Evolutionary conservation across 2,329 filamentous ascomycete genomes (phyloP), one percentile per base, ranked within the genome.

Genomic region (Eutypa lata): DNA sequence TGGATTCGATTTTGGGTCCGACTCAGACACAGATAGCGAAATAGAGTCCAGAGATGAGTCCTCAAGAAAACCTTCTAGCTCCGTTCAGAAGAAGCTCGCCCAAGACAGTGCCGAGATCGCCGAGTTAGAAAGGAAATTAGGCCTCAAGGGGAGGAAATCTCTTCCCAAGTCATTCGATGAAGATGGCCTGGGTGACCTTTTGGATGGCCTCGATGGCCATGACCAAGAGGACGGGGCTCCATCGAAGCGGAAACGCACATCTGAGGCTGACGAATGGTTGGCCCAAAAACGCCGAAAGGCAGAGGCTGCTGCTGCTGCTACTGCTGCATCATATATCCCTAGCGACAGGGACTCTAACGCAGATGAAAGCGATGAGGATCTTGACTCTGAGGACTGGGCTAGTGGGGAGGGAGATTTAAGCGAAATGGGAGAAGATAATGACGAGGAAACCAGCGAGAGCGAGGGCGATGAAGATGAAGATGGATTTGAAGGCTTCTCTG

Each of bases 41-140:
- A 55, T 58, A 7, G 63, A 65, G 24, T 26, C 10, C 26, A 42
- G 40, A 46, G 52, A 56, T 21, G 49, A 57, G 50, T 37, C 50
- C 10, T 19, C 48, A 4, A 50, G 31, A 48, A 57, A 46, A n/a
- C 53, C 16, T n/a, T 69, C 73, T 6, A 72, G 67, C 47, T 59
- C 58, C 19, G 66, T 84, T n/a, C 83, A 79, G 64, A 80, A 86
- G 3, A 84, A 82, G 60, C 74, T 97, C 4, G 86, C 83, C 1
- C 78, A 90, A 56, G 93, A 99, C 53, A 91, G 97, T 64, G 89
- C 86, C 2, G 91, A 96, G 61, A 97, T 99, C 61, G 87, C 88
- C 19, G 86, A 86, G 2, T 75, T 97, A 31, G 94, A 99, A 73
- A 91, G 87, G 69, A 95, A 90, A 65, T 75, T 99, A 3, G 93